phyloP scores from a whole-genome alignment of 208 protist genomes.

The Leptomonas pyrrhocoris region DNA sequence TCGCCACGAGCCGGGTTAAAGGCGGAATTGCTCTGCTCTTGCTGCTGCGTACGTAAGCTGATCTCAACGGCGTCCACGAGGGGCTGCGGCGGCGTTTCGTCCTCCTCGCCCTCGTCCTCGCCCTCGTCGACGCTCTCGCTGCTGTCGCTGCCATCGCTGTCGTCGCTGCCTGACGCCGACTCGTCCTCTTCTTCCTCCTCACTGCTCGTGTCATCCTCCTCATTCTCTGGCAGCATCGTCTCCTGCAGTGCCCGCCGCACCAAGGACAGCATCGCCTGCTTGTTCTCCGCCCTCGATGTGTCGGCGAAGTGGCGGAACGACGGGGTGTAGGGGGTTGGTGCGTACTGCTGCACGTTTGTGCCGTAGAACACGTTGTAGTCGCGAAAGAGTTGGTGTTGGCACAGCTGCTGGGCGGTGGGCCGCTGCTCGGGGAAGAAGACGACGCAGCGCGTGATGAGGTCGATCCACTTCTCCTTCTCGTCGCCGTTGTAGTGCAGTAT shows the following conservation, averaged over 20 bases:
- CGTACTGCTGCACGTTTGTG: constrained; percentile 68
- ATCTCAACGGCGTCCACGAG: neutral
- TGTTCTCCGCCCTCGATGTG: constrained; percentile 58
- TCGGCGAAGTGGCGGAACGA: constrained; percentile 36
- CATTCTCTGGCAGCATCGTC: constrained; percentile 33
- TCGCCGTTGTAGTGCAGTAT: constrained; percentile 38
- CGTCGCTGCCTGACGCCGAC: constrained; percentile 5
- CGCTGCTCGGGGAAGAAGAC: constrained; percentile 84
- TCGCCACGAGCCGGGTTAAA: neutral
- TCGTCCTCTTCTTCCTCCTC: constrained; percentile 42
- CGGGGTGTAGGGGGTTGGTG: constrained; percentile 45
- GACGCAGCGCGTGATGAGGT: constrained; percentile 78
- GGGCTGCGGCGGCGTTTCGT: neutral
- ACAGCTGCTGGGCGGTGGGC: constrained; percentile 72
- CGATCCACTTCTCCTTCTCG: constrained; percentile 68
- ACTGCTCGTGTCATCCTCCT: constrained; percentile 34
- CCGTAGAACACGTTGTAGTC: constrained; percentile 72
- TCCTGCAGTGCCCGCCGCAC: constrained; percentile 40
- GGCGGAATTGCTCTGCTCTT: constrained; percentile 8
- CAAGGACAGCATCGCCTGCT: constrained; percentile 52
- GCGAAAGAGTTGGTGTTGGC: constrained; percentile 70
- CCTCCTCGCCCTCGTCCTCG: constrained; percentile 13
- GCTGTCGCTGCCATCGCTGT: constrained; percentile 11
- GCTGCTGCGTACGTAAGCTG: constrained; percentile 17
- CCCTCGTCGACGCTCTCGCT: constrained; percentile 9